phyloP scores from a whole-genome alignment of 1,139 yeast species.

The Saccharomyces uvarum region DNA sequence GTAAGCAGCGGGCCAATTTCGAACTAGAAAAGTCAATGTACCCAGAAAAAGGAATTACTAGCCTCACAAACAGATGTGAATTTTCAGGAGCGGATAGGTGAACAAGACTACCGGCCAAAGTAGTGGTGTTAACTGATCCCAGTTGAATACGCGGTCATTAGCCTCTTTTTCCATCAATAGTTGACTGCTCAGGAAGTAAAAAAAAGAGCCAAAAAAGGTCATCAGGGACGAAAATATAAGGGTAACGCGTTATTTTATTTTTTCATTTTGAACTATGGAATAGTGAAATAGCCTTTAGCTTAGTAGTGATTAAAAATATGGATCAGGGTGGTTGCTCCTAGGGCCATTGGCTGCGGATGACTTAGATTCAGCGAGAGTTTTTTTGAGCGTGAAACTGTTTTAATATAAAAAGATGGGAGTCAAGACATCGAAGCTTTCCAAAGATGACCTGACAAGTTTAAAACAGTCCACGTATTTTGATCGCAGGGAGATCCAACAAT shows the following conservation, averaged over 20 bases:
- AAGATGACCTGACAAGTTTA: constrained; percentile 78
- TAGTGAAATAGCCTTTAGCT: neutral
- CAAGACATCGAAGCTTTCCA: constrained; percentile 84
- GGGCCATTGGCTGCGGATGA: neutral
- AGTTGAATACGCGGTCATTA: neutral
- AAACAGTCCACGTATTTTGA: constrained; percentile 87
- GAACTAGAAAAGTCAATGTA: neutral
- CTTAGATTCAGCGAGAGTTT: neutral
- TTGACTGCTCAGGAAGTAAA: neutral
- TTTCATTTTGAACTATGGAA: neutral
- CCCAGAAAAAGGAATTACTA: neutral
- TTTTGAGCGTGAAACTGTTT: neutral
- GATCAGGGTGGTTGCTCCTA: neutral
- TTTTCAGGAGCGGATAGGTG: neutral
- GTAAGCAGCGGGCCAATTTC: neutral
- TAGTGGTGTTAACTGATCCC: neutral
- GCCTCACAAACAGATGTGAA: neutral
- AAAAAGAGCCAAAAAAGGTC: neutral
- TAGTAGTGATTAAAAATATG: neutral
- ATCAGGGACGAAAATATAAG: neutral
- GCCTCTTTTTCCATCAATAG: neutral
- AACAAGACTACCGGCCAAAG: neutral
- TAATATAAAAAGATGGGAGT: constrained; percentile 64
- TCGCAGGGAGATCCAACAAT: constrained; percentile 88
- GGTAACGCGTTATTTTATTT: neutral